Percentiles rank a stretch among this genome's conserved stretches.
Evolutionary conservation across 352 stramenopile genomes (phyloP).

Genomic region (Phytophthora palmivora): DNA sequence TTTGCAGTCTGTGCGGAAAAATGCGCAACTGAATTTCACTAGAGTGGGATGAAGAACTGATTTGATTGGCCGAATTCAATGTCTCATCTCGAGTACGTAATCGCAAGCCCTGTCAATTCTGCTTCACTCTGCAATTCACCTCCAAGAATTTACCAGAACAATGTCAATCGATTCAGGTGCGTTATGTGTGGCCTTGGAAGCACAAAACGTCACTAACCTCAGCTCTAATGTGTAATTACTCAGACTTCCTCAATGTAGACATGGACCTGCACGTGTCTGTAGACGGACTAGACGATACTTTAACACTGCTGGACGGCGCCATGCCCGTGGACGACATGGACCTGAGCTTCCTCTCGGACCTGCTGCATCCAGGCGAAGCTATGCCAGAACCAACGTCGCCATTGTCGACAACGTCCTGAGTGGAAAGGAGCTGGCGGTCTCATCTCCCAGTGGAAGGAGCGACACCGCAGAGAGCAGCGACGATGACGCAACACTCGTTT

Average conservation of each 20-base stretch:
- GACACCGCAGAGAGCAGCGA: conserved; percentile 31
- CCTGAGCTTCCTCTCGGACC: conserved; percentile 38
- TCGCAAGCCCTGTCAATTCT: conserved; percentile 6
- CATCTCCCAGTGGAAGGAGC: conserved; percentile 32
- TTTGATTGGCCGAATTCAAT: conserved; percentile 10
- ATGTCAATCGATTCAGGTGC: conserved; percentile 25
- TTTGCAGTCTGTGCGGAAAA: background rate
- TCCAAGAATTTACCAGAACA: conserved; percentile 7
- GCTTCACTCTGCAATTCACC: conserved; percentile 23
- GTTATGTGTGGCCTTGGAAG: background rate
- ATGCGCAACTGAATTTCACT: conserved; percentile 19
- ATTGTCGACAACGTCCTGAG: conserved; percentile 14
- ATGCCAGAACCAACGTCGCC: conserved; percentile 31
- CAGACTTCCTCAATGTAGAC: conserved; percentile 32
- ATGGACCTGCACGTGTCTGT: conserved; percentile 26
- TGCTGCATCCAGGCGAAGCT: conserved; percentile 28
- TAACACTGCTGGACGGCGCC: conserved; percentile 32
- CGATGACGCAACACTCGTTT: conserved; percentile 4
- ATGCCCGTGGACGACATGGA: conserved; percentile 37
- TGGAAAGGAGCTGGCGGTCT: conserved; percentile 13
- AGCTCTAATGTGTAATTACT: background rate
- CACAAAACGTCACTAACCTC: background rate
- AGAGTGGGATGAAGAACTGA: background rate
- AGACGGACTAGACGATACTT: conserved; percentile 29
- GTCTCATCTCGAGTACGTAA: conserved; percentile 23